A percentile compares a stretch with the other conserved stretches of the same genome.
Conservation (phyloP, 2,329 filamentous ascomycete genomes). For the Achaetomium macrosporum region DNA sequence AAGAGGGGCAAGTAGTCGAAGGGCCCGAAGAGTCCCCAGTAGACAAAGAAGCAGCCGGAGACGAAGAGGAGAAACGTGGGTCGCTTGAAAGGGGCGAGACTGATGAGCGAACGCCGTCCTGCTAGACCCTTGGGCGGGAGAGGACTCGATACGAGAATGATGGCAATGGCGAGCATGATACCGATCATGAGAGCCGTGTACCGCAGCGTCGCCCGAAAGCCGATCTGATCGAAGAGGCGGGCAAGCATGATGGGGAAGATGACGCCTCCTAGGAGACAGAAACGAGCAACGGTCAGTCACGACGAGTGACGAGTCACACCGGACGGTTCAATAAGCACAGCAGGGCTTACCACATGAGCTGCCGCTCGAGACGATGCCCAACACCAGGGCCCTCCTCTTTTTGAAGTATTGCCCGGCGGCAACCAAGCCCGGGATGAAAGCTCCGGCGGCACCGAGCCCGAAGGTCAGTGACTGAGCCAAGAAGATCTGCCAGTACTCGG, state of each 20-base stretch:
- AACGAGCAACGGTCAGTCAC: not conserved
- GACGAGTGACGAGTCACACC: not conserved
- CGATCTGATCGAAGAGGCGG: conserved; percentile 6
- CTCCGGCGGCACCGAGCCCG: conserved; percentile 1
- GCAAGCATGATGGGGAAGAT: conserved; percentile 7
- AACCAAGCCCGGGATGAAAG: conserved; percentile 1
- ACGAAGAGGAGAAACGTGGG: conserved; percentile 3
- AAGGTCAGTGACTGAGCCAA: conserved; percentile 1
- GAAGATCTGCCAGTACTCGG: conserved; percentile 8
- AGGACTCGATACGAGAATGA: not conserved
- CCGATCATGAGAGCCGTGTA: conserved; percentile 5
- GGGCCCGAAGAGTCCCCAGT: conserved; percentile 6
- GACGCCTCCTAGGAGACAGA: not conserved
- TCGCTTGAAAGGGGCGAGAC: not conserved
- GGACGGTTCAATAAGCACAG: not conserved
- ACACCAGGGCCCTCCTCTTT: not conserved
- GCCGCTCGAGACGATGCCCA: not conserved
- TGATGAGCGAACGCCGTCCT: not conserved
- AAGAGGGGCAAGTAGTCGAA: conserved; percentile 7
- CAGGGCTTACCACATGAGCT: not conserved
- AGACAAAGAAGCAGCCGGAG: conserved; percentile 4
- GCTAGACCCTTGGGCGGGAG: conserved; percentile 1
- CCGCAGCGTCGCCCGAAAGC: conserved; percentile 2
- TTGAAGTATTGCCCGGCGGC: conserved; percentile 2
- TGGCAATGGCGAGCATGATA: conserved; percentile 4